These are phyloP conservation scores for Coniferiporia weirii DNA, from an alignment of 1,284 basidiomycete species.

Conservation along the genomic window DNA sequence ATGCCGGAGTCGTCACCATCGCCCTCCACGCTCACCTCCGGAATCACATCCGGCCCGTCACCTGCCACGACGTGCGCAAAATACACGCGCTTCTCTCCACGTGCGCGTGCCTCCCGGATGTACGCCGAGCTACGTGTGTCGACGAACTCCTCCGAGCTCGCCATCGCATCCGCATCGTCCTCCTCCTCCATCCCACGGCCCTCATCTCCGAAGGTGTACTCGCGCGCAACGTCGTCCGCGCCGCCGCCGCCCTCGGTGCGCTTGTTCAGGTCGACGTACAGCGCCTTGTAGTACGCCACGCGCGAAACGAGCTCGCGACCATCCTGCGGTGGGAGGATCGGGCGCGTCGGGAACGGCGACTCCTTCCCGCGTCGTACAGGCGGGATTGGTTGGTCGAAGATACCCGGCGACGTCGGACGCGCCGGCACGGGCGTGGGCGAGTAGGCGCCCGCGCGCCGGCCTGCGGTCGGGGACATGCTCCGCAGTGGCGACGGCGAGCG, in stretches of 20 bases:
- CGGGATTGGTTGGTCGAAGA: slow-evolving; percentile 5
- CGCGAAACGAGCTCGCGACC: slow-evolving; percentile 6
- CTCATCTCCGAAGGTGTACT: no score
- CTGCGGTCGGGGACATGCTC: neutral
- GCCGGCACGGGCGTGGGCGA: neutral
- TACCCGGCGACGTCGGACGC: slow-evolving; percentile 3
- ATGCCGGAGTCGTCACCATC: no score
- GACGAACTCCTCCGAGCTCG: slow-evolving; percentile 1
- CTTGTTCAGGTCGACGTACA: neutral
- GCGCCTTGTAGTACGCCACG: slow-evolving; percentile 3
- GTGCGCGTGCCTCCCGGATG: slow-evolving; percentile 14
- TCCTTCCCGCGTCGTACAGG: slow-evolving; percentile 9
- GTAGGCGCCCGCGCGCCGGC: neutral
- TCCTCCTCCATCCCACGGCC: neutral
- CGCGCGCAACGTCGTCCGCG: neutral
- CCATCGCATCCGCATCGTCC: neutral
- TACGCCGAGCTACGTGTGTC: slow-evolving; percentile 14
- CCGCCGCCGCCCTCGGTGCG: neutral
- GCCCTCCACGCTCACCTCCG: no score
- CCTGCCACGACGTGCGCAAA: neutral
- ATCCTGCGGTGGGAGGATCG: slow-evolving; percentile 15
- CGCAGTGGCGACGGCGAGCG: slow-evolving; percentile 11
- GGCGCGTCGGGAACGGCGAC: slow-evolving; percentile 16
- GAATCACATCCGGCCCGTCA: no score
- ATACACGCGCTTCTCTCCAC: slow-evolving; percentile 18